phyloP scores from a whole-genome alignment of 768 basidiomycete genomes.

The Suillus sp. region DNA sequence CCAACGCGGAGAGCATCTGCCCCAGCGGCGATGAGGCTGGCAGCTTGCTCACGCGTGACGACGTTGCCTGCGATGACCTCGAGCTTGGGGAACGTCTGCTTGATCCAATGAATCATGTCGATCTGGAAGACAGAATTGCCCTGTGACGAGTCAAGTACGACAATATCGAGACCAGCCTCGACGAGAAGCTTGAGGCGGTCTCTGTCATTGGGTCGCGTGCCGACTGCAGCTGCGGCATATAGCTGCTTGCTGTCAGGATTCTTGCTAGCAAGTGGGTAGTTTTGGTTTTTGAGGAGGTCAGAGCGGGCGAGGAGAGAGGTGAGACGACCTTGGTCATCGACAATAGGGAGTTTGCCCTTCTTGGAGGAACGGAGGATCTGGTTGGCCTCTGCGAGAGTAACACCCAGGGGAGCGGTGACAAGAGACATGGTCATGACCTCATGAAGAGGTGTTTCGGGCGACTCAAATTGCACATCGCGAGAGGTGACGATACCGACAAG shows the following conservation, averaged over 20 bases:
- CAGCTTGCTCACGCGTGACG: slow-evolving; percentile 97
- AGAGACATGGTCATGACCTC: slow-evolving; percentile 90
- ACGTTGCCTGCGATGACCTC: slow-evolving; percentile 98
- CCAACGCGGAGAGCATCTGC: slow-evolving; percentile 95
- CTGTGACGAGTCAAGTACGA: slow-evolving; percentile 93
- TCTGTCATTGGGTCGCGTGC: slow-evolving; percentile 86
- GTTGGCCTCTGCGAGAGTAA: slow-evolving; percentile 92
- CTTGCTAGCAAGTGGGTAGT: slow-evolving; percentile 93
- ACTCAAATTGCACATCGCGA: slow-evolving; percentile 93
- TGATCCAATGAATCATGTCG: slow-evolving; percentile 95
- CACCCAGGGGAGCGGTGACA: slow-evolving; percentile 84
- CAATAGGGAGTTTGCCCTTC: slow-evolving; percentile 94
- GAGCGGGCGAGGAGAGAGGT: slow-evolving; percentile 91
- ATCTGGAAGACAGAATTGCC: slow-evolving; percentile 94
- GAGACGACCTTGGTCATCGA: slow-evolving; percentile 66
- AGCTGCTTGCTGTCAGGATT: slow-evolving; percentile 90
- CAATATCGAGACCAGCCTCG: slow-evolving; percentile 94
- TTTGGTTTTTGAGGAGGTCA: slow-evolving; percentile 96
- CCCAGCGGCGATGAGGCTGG: slow-evolving; percentile 88
- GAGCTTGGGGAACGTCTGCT: slow-evolving; percentile 77
- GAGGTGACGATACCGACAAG: slow-evolving; percentile 96
- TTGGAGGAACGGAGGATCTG: slow-evolving; percentile 92
- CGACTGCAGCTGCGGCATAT: slow-evolving; percentile 93
- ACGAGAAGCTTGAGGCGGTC: slow-evolving; percentile 85
- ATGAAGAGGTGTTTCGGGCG: slow-evolving; percentile 61